phyloP scores from a whole-genome alignment of 1,284 basidiomycete species.

The Sanghuangporus weigelae region DNA sequence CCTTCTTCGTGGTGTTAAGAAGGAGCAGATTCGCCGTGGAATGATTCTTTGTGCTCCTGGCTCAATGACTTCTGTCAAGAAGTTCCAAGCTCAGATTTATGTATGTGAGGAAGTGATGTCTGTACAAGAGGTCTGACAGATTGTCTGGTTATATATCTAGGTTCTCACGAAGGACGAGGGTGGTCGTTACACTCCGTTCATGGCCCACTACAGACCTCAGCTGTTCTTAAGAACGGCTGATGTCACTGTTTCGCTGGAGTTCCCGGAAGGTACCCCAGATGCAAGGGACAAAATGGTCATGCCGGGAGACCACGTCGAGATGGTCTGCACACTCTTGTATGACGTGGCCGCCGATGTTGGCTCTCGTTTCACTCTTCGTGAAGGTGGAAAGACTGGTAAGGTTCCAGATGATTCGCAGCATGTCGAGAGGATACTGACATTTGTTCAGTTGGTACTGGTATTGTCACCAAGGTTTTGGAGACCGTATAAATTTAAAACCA shows the following conservation, averaged over 20 bases:
- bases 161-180: conserved; percentile 95
- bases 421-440: neutral
- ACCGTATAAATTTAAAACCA: conserved; percentile 23
- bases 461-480: conserved; percentile 79
- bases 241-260: conserved; percentile 82
- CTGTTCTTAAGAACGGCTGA: conserved; percentile 96
- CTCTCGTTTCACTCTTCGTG: conserved; percentile 93
- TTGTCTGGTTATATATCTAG: conserved; percentile 31
- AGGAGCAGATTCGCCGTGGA: conserved; percentile 93
- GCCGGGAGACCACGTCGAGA: conserved; percentile 98
- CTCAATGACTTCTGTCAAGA: conserved; percentile 92
- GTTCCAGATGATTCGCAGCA: conserved; percentile 18
- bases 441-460: conserved; percentile 78
- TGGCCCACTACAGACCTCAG: conserved; percentile 94
- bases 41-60: conserved; percentile 90
- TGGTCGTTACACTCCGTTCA: conserved; percentile 97
- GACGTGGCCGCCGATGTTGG: conserved; percentile 93
- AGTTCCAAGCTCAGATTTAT: conserved; percentile 92
- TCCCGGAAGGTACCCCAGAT: conserved; percentile 78
- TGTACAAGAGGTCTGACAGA: neutral
- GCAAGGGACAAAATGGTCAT: conserved; percentile 90
- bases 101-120: conserved; percentile 36
- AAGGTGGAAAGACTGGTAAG: conserved; percentile 91
- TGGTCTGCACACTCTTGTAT: conserved; percentile 81
- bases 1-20: conserved; percentile 94